A percentile compares a stretch with the other conserved stretches of the same genome.
phyloP scores from a whole-genome alignment of 352 stramenopile genomes.

The Plasmopara muralis region DNA sequence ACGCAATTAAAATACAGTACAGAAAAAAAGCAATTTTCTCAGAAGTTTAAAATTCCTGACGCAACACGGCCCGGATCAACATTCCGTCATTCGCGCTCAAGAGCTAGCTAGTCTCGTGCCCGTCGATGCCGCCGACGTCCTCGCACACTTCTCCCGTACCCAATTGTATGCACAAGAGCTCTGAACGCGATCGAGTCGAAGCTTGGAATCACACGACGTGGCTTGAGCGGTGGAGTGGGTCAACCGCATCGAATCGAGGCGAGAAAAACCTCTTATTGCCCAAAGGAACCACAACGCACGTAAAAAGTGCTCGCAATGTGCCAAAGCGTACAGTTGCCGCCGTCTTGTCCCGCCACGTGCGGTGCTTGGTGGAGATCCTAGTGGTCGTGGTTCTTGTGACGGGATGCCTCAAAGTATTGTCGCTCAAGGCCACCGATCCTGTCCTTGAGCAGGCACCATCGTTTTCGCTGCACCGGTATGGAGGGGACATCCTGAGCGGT shows the following conservation, averaged over 20 bases:
- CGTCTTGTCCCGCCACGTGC: slow-evolving; percentile 5
- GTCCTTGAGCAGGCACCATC: slow-evolving; percentile 6
- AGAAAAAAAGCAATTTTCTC: no score
- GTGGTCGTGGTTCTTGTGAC: slow-evolving; percentile 20
- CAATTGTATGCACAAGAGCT: slow-evolving; percentile 8
- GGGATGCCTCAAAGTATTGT: slow-evolving; percentile 13
- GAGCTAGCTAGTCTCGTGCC: neutral
- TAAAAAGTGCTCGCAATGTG: neutral
- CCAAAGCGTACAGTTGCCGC: neutral
- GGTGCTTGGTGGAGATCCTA: slow-evolving; percentile 17
- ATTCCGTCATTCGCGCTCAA: slow-evolving; percentile 22
- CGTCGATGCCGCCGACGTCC: slow-evolving; percentile 26
- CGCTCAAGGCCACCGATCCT: slow-evolving; percentile 10
- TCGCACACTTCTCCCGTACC: slow-evolving; percentile 7
- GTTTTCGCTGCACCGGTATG: slow-evolving; percentile 25
- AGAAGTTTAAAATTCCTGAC: no score
- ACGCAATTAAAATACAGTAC: no score
- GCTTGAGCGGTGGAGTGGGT: slow-evolving; percentile 12
- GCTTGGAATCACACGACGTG: slow-evolving; percentile 9
- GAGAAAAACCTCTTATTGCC: slow-evolving; percentile 16
- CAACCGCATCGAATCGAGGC: slow-evolving; percentile 3
- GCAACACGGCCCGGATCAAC: slow-evolving; percentile 1
- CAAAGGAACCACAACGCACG: slow-evolving; percentile 1
- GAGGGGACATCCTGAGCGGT: slow-evolving; percentile 21
- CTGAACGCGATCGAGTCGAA: slow-evolving; percentile 2